Base-by-base conservation (phyloP, 352 stramenopile genomes). In the Globisporangium lucens region DNA sequence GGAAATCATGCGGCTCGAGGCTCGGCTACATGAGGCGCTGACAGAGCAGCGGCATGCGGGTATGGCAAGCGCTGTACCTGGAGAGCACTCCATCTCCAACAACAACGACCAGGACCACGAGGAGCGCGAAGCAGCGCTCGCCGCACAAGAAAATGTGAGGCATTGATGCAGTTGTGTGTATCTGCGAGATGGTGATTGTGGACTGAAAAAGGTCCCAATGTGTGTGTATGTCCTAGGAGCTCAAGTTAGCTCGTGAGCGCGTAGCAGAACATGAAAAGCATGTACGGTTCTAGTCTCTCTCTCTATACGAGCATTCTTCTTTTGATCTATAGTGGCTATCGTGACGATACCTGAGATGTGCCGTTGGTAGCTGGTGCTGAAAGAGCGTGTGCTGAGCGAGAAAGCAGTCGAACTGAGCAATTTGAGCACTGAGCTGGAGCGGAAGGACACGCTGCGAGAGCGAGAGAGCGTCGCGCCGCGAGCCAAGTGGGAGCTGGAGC, bases 331-430 rank as follows among this genome's bases (percentile, higher is more conserved):
- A 38, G 35, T 38, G 35, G 35, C 5, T 38, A 38, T 12, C 35
- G 35, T 38, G 35, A 12, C 7, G 35, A 12, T 38, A 38, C 35
- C 12, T 38, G 35, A 38, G 10, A 38, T 38, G 7, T 57, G 9
- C 10, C 20, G 29, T 9, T 22, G 51, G 20, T 33, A 87, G 77
- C 30, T 87, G 0, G 63, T 61, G 51, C 65, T 68, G 15, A 87
- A 82, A 63, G 73, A 87, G 47, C 79, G 79, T n/a, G 68, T 80
- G 12, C 68, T 85, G 15, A 68, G 71, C 1, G 77, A 85, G n/a
- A 80, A 85, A 53, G 75, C 71, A 35, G 60, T 61, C 1, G 79
- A 80, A 27, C 56, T 87, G 20, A n/a, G 55, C 1, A 65, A 52
- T 9, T 59, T 82, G 24, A 61, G 76, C n/a, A 24, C 7, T 1